Evolutionary conservation across 139 green algal species (phyloP), one percentile per base, ranked within the genome.

Genomic region (Chlamydomonas schloesseri): DNA sequence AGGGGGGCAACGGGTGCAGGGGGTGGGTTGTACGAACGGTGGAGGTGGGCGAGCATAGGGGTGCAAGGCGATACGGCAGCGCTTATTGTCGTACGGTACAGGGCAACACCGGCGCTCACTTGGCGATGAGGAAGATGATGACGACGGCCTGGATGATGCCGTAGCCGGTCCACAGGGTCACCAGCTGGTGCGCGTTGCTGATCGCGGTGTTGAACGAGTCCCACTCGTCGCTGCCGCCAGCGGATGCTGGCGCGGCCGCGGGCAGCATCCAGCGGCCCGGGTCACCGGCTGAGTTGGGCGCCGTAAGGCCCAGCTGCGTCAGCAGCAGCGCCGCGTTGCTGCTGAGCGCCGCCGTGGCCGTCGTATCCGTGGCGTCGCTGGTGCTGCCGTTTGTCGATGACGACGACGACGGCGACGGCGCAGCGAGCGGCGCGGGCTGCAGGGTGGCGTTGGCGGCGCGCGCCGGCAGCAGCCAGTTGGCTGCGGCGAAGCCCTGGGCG

Each of bases 71-170:
- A n/a, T n/a, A n/a, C n/a, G n/a, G n/a, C n/a, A n/a, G n/a, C n/a
- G n/a, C n/a, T n/a, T n/a, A n/a, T n/a, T n/a, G n/a, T n/a, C n/a
- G n/a, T n/a, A n/a, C n/a, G n/a, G n/a, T n/a, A n/a, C n/a, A n/a
- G n/a, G n/a, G n/a, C n/a, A n/a, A n/a, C n/a, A n/a, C n/a, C 42
- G 50, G 0, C 64, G 58, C 89, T 34, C 75, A 92, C 89, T 80
- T 90, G 36, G 89, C 14, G 3, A 90, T 71, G n/a, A 93, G 74
- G 78, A 87, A 36, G 18, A 91, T 21, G 47, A 93, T 86, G 31
- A 90, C 81, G 21, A 91, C 58, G 42, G 81, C 82, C 71, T 93
- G 90, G 57, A 89, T 37, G 28, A 91, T 84, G 68, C 80, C 83
- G 57, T 93, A 91, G 13, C 33, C 79, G 10, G 73, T 79, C 90